Evolutionary conservation across 75 land plant genomes (phyloP), one percentile per base, ranked within the genome.

Genomic region (Chamaecyparis obtusa): DNA sequence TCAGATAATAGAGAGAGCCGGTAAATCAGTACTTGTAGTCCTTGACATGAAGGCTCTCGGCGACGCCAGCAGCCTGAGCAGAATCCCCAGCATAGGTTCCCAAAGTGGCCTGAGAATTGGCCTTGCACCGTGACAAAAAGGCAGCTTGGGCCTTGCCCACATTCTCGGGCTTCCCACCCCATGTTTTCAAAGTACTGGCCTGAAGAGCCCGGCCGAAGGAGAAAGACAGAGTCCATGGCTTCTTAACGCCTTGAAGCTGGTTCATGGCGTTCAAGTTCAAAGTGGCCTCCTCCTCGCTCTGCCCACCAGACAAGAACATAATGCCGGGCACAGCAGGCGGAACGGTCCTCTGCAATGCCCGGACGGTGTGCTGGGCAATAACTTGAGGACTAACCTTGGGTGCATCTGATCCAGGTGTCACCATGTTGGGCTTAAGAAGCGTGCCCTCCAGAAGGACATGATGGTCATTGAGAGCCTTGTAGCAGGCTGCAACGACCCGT

Each of bases 211-310:
- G 91, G 14, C 95, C 95, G 60, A 90, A 94, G 8, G 95, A 94
- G 91, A 94, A 94, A 3, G 94, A 90, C 35, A 93, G 72, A 10
- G 90, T 87, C 96, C 96, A 95, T 35, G 96, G 96, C 79, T 94
- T 89, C 89, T 89, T 89, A 14, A 41, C 36, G n/a, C 87, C 89
- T 89, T 90, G 83, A 9, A 92, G 91, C 79, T 90, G 79, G 88
- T 92, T 93, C 92, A 94, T 94, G n/a, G 96, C 95, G 37, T 95
- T 91, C 64, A 95, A 84, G 88, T 95, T 93, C 36, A 91, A 55
- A 10, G 95, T 95, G n/a, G 96, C 96, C 87, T 93, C 94, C 88
- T 93, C 96, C 87, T 95, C 96, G 69, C 96, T 95, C 89, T 94
- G 95, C 33, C 95, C 95, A 13, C 94, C 95, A 4, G 95, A 94